These are phyloP conservation scores for Cryptococcus wingfieldii DNA, from an alignment of 1,284 basidiomycete species.

Conservation along the genomic window DNA sequence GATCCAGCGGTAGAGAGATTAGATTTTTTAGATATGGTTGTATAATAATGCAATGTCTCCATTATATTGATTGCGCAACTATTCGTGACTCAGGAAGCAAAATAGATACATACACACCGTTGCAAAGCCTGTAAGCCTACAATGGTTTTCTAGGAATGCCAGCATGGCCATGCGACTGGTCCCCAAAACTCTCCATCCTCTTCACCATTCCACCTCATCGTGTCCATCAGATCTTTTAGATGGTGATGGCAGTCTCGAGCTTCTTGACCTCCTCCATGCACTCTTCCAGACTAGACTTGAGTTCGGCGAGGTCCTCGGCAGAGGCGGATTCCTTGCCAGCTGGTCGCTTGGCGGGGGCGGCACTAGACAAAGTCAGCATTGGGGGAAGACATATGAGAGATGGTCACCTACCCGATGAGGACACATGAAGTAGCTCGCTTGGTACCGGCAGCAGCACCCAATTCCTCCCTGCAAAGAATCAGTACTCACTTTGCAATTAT, in stretches of 20 bases:
- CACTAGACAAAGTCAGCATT: conserved; percentile 51
- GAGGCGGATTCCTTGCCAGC: conserved; percentile 51
- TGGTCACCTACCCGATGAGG: conserved; percentile 60
- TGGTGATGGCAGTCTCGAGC: conserved; percentile 49
- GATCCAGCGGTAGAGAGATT: conserved; percentile 12
- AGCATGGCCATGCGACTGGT: neutral
- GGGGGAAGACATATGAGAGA: neutral
- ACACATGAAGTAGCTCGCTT: conserved; percentile 98
- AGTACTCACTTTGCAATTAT: neutral
- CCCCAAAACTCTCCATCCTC: neutral
- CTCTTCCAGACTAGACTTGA: conserved; percentile 62
- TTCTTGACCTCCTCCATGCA: conserved; percentile 78
- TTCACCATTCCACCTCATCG: neutral
- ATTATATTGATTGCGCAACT: neutral
- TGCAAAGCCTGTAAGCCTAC: conserved; percentile 1
- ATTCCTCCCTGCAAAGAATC: conserved; percentile 67
- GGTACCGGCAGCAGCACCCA: conserved; percentile 91
- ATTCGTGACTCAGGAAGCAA: neutral
- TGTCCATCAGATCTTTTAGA: conserved; percentile 8
- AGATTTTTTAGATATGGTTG: neutral
- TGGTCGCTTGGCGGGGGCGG: conserved; percentile 36
- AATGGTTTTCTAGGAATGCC: neutral
- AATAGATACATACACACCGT: conserved; percentile 17
- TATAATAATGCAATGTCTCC: neutral
- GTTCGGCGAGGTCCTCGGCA: conserved; percentile 60